These are phyloP conservation scores for Oidiodendron maius DNA, from an alignment of 495 filamentous ascomycete genomes.

Conservation along the genomic window DNA sequence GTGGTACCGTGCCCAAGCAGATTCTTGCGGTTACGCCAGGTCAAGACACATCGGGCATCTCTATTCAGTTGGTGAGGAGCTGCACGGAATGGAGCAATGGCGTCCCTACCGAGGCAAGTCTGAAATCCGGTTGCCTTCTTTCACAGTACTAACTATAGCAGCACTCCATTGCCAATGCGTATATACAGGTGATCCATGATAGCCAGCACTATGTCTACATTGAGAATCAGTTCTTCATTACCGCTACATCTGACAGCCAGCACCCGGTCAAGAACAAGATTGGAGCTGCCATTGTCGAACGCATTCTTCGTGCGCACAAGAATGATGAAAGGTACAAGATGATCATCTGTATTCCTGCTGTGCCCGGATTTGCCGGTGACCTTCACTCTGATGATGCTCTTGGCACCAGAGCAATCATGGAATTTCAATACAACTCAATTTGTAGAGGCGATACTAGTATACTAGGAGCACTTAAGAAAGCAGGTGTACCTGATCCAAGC, in stretches of 20 bases:
- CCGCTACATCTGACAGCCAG: constrained; percentile 71
- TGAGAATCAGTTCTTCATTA: constrained; percentile 98
- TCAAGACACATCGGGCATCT: constrained; percentile 40
- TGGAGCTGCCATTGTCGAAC: constrained; percentile 80
- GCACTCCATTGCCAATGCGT: constrained; percentile 88
- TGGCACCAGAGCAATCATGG: constrained; percentile 91
- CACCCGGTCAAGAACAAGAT: constrained; percentile 82
- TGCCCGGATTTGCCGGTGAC: constrained; percentile 90
- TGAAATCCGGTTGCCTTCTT: not conserved
- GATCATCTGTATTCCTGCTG: constrained; percentile 78
- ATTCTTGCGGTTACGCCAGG: no score
- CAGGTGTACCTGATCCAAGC: constrained; percentile 58
- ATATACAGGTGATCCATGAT: constrained; percentile 73
- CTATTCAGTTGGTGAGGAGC: constrained; percentile 59
- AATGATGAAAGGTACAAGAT: constrained; percentile 74
- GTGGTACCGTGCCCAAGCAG: not conserved
- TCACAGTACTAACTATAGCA: constrained; percentile 41
- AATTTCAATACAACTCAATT: constrained; percentile 87
- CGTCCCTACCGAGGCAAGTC: constrained; percentile 19
- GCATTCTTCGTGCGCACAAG: constrained; percentile 72
- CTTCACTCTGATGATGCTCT: constrained; percentile 71
- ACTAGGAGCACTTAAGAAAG: constrained; percentile 67
- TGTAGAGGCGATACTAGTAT: constrained; percentile 83
- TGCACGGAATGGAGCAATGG: constrained; percentile 34
- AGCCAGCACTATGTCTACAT: constrained; percentile 88